Evolutionary conservation across 2,329 filamentous ascomycete species (phyloP), one percentile per base, ranked within the genome.

Genomic region (Lachnellula subtilissima): DNA sequence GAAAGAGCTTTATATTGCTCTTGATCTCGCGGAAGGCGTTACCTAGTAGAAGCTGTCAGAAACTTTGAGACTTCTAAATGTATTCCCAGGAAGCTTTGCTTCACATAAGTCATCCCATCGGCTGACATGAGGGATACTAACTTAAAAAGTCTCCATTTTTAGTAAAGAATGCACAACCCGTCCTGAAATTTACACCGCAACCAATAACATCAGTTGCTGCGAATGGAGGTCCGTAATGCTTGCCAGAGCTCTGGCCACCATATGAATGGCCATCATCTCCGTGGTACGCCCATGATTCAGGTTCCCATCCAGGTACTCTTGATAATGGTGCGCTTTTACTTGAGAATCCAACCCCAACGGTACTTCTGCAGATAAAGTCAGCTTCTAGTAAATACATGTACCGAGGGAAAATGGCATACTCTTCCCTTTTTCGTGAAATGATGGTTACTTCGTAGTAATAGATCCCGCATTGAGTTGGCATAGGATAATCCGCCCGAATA

Each of bases 361-460:
- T 81, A 19, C 81, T 81, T 60, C 80, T 85, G 60, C 8, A 57
- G 14, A 36, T 42, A 8, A 32, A 46, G 55, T 66, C 53, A 62
- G 59, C 54, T 40, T 51, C 40, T 19, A 48, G n/a, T 8, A 46
- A 28, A 53, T 19, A 39, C 50, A 48, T 19, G 36, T 12, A 5
- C n/a, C 4, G 25, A 55, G 48, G 40, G 4, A 32, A 48, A 5
- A 22, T 51, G 65, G 19, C 79, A 61, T 76, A 85, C 83, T 83
- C 83, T 65, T 89, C 86, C 68, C 86, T 85, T 51, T 82, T 82
- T 66, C 85, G 84, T 7, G 83, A 82, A 50, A 86, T 70, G 48
- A 90, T 81, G 8, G 81, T 72, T 23, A 87, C 79, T 70, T 99
- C 94, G 68, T 85, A 99, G 71, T 99, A 99, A 72, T 96, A 99